Evolutionary conservation across 2,329 filamentous ascomycete genomes (phyloP).

Genomic region (Pseudofabraea citricarpa): DNA sequence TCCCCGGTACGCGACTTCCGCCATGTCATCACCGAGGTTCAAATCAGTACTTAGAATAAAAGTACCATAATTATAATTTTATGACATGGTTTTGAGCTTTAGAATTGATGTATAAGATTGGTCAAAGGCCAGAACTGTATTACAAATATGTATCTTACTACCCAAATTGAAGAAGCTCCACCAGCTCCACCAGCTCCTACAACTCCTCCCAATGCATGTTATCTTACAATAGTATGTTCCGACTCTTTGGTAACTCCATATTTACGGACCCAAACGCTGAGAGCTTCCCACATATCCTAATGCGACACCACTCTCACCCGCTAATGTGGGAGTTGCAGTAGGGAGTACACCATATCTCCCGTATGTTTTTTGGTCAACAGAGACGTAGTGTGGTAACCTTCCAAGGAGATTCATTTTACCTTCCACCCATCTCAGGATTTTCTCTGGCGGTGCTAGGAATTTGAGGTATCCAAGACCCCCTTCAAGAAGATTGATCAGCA

Average conservation of each 20-base stretch:
- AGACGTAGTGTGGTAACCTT: slow-evolving; percentile 85
- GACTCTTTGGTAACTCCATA: background rate
- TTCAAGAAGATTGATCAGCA: slow-evolving; percentile 33
- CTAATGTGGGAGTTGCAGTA: slow-evolving; percentile 36
- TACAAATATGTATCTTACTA: background rate
- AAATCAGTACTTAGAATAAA: too few species aligned
- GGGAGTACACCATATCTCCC: slow-evolving; percentile 88
- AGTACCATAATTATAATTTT: too few species aligned
- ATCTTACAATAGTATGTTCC: slow-evolving; percentile 16
- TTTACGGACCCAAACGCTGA: slow-evolving; percentile 66
- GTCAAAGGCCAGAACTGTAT: too few species aligned
- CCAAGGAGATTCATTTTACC: slow-evolving; percentile 80
- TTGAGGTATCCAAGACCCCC: slow-evolving; percentile 85
- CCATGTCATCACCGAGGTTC: too few species aligned
- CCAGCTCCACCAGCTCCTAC: slow-evolving; percentile 2
- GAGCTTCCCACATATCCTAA: slow-evolving; percentile 59
- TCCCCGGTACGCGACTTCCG: too few species aligned
- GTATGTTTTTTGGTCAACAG: slow-evolving; percentile 92
- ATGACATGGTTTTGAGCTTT: too few species aligned
- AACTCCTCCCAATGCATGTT: slow-evolving; percentile 20
- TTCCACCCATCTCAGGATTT: slow-evolving; percentile 82
- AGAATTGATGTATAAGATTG: too few species aligned
- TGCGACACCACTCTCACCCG: slow-evolving; percentile 34
- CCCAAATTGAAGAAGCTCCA: background rate
- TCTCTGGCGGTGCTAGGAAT: slow-evolving; percentile 84